Evolutionary conservation across 163 green algal genomes (phyloP), one percentile per base, ranked within the genome.

Genomic region (Prototheca stagnorum): DNA sequence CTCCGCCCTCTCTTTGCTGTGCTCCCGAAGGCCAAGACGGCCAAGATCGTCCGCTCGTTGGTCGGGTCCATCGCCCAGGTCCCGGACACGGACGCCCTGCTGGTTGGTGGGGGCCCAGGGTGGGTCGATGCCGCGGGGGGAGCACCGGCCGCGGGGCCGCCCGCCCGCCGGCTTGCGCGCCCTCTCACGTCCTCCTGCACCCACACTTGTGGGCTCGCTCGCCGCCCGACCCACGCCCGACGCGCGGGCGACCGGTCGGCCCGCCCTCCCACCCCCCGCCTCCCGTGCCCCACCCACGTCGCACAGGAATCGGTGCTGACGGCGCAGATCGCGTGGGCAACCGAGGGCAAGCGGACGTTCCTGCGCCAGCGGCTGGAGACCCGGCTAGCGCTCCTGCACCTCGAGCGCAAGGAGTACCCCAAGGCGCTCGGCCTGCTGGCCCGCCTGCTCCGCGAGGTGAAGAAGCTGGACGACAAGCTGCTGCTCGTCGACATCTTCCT

Each of bases 391-490:
- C 75, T 57, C 44, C 71, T 97, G 35, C 79, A 86, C 53, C 61
- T 97, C 54, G 73, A 85, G 14, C 80, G 54, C 8, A 64, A 64
- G 44, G 72, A 94, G 20, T 97, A 80, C 53, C 43, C 70, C 2
- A 57, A 70, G 2, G 72, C 86, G 1, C 68, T 95, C 29, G 50
- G 65, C 14, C 69, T 95, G 15, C 85, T 96, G 27, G 40, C 40
- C 59, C 82, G 75, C 41, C 67, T 96, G 46, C 53, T 93, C 27
- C 80, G 67, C 12, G 88, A 98, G 68, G 89, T 98, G 19, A 95
- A 96, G 74, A 77, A 81, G 49, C 72, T 98, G 51, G 89, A 98
- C 59, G 89, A 98, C 67, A 98, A 98, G 78, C 75, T 97, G 48
- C 77, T 97, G 59, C 76, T 98, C 48, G 86, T 96, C 47, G 89